Evolutionary conservation across 2,329 filamentous ascomycete genomes (phyloP), one percentile per base, ranked within the genome.

Genomic region (Pseudocercospora macadamiae): DNA sequence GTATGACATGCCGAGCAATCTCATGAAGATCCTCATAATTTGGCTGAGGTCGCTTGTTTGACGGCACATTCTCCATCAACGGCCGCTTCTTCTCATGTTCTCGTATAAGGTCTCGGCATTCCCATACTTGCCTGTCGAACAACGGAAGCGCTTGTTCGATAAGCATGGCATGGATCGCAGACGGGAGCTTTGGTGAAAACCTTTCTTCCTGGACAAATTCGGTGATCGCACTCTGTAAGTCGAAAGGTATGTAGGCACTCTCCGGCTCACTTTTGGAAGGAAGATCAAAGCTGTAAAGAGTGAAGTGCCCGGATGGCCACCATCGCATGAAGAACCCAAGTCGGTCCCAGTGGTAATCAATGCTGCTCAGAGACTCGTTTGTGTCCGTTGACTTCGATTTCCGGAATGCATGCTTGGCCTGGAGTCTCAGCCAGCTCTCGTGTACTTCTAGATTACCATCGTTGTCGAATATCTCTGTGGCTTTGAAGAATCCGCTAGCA

Each of bases 1-100:
- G 53, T 5, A 55, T 44, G 2, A 42, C 42, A 19, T 55, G 53
- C 23, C 53, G 44, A 2, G 39, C 53, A 18, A 55, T 34, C 30
- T 55, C 53, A 36, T 55, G 53, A 1, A 55, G n/a, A 14, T 55
- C 53, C 8, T 55, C 53, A 14, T 55, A 55, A 7, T 48, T 5
- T 4, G 39, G 53, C 4, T 49, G 30, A 6, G 53, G 37, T 18
- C 53, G 25, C 2, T 44, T n/a, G n/a, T n/a, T n/a, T n/a, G n/a
- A n/a, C 4, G 3, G 16, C 12, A 19, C 14, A 16, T 5, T 21
- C n/a, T 4, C 2, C 36, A 16, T 42, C 4, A 9, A 19, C 23
- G 53, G 42, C 5, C 53, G 25, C 16, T 55, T 9, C 14, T 55
- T 37, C 16, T 55, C 53, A 16, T 55, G 53, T n/a, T 30, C 26